These are phyloP conservation scores for Sporobolomyces pararoseus DNA, from an alignment of 768 basidiomycete genomes.

Conservation along the genomic window DNA sequence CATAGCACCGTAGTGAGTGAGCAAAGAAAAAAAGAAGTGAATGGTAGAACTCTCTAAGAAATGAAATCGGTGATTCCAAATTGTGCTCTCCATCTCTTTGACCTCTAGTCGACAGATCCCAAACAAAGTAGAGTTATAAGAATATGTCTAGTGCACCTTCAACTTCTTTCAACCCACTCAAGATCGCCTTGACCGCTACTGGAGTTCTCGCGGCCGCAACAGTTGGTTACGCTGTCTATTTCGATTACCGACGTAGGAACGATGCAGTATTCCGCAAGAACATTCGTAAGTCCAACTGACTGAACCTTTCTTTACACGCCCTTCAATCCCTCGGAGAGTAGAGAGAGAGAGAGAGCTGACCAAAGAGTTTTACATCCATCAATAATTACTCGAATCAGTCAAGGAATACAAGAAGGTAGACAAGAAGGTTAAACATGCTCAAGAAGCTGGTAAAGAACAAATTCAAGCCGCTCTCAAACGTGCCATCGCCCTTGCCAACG, in stretches of 20 bases:
- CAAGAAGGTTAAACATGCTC: conserved; percentile 58
- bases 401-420: conserved; percentile 87
- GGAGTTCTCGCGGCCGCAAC: conserved; percentile 47
- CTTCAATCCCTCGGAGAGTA: no score
- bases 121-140: no score
- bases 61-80: no score
- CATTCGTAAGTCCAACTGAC: conserved; percentile 61
- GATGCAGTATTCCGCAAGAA: conserved; percentile 81
- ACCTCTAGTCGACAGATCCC: no score
- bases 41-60: no score
- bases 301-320: no score
- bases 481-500: conserved; percentile 55
- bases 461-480: conserved; percentile 61
- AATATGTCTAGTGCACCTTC: conserved; percentile 11
- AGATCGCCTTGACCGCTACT: conserved; percentile 43
- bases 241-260: conserved; percentile 88
- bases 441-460: conserved; percentile 53
- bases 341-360: no score
- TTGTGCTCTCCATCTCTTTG: no score
- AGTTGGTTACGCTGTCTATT: conserved; percentile 74
- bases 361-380: background rate
- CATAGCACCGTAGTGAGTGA: no score
- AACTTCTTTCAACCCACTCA: conserved; percentile 19
- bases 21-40: no score
- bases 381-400: conserved; percentile 54